Base-by-base conservation (phyloP, 495 filamentous ascomycete genomes). In the Hyphodiscus hymeniophilus region DNA sequence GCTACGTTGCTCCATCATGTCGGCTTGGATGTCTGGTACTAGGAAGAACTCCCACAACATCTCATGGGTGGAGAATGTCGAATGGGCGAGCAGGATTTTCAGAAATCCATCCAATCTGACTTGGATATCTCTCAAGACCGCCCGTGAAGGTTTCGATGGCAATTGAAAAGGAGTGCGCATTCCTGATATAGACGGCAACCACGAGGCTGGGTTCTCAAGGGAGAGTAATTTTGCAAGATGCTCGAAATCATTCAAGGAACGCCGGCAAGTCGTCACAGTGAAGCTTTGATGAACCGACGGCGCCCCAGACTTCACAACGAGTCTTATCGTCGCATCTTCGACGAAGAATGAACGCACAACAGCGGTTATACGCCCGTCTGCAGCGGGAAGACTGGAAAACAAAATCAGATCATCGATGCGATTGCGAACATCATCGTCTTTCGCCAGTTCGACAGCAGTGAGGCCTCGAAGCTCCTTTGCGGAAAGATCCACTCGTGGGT, bases 31-130 rank as follows among this genome's bases (percentile, higher is more conserved):
- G 47, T 99, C 94, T 1, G 94, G 94, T 13, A 97, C 91, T 2
- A 99, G 76, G 64, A 99, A 94, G 67, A 99, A 99, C 57, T 99
- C 94, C 94, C 94, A 99, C 6, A 99, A 71, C 75, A 96, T 86
- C 68, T 99, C 94, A 60, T 97, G 94, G 0, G 87, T 96, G 0
- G 88, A 80, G 62, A 99, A 97, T 4, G 92, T 96, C 2, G 94
- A 85, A 59, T 99, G 94, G 0, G 78, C 70, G 26, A 99, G 71
- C 18, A 99, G 73, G 7, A 89, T 85, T 38, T 85, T 84, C 47
- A 99, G 66, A 57, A 96, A 95, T 28, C 77, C 78, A 65, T 97
- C 89, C 7, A 95, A 79, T 23, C 84, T 82, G 38, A 90, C 66
- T 63, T 97, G 94, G 23, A 89, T 84, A 60, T 96, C 89, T 50